phyloP scores from a whole-genome alignment of 2,329 filamentous ascomycete genomes.

The Tolypocladium tropicale region DNA sequence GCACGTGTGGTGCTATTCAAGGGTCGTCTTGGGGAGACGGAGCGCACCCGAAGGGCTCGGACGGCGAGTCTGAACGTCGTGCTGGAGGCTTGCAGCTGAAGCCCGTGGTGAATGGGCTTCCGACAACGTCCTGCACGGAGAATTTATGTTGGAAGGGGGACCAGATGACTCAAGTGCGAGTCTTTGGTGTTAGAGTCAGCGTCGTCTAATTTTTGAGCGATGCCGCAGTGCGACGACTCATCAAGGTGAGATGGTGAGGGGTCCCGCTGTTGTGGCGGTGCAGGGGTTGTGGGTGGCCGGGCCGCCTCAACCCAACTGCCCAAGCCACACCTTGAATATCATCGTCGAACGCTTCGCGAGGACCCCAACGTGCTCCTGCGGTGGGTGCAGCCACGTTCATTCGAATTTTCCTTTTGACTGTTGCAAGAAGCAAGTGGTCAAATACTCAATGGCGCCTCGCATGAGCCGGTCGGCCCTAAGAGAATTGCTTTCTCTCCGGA shows the following conservation, averaged over 20 bases:
- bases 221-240: not conserved
- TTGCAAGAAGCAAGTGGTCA: too few species aligned
- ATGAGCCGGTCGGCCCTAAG: constrained; percentile 9
- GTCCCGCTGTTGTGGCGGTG: constrained; percentile 10
- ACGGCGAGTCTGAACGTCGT: constrained; percentile 40
- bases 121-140: constrained; percentile 9
- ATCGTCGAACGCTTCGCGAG: not conserved
- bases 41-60: constrained; percentile 49
- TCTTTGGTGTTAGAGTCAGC: not conserved
- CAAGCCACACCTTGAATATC: constrained; percentile 3
- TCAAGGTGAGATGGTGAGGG: constrained; percentile 9
- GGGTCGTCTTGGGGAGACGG: constrained; percentile 36
- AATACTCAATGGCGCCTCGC: constrained; percentile 10
- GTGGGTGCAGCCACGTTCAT: not conserved
- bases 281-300: constrained; percentile 1
- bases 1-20: constrained; percentile 27
- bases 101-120: constrained; percentile 25
- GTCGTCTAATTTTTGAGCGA: constrained; percentile 9
- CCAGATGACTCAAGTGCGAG: constrained; percentile 2
- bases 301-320: constrained; percentile 3
- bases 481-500: constrained; percentile 5
- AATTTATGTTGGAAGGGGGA: not conserved
- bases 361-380: not conserved
- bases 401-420: not conserved
- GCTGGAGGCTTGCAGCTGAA: constrained; percentile 24